Conservation (phyloP, 2,329 filamentous ascomycete species). For the Stemphylium lycopersici region DNA sequence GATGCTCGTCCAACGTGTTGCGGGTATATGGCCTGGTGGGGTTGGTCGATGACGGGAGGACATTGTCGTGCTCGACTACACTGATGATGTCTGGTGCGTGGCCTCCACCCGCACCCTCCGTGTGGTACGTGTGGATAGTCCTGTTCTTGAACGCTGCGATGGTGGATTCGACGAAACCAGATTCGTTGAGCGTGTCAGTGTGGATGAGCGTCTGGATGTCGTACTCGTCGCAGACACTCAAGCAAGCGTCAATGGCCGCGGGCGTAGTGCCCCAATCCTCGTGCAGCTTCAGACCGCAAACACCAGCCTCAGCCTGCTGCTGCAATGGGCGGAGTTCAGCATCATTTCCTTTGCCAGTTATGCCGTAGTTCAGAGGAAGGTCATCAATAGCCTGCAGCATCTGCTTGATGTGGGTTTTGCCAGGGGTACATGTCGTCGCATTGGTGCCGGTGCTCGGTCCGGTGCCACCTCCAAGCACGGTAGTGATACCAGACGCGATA, state of each 20-base stretch:
- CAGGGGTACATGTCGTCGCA: constrained; percentile 92
- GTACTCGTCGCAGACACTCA: constrained; percentile 80
- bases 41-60: constrained; percentile 89
- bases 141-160: constrained; percentile 83
- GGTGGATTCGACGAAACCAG: constrained; percentile 94
- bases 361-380: constrained; percentile 84
- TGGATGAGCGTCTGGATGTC: constrained; percentile 95
- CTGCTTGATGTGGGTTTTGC: constrained; percentile 78
- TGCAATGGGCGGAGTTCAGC: constrained; percentile 70
- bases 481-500: constrained; percentile 84
- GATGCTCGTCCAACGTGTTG: constrained; percentile 94
- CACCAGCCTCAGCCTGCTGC: constrained; percentile 82
- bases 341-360: constrained; percentile 95
- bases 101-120: constrained; percentile 91
- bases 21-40: constrained; percentile 87
- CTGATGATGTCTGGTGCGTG: constrained; percentile 96
- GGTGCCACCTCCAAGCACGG: constrained; percentile 87
- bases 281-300: constrained; percentile 89
- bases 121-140: constrained; percentile 96
- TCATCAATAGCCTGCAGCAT: constrained; percentile 89
- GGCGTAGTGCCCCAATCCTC: constrained; percentile 96
- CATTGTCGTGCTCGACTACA: constrained; percentile 86
- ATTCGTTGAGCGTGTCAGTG: constrained; percentile 95
- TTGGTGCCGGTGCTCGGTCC: constrained; percentile 91
- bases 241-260: constrained; percentile 86